These are phyloP conservation scores for Trifolium fragiferum DNA, from an alignment of 306 rosid species.

Conservation along the genomic window DNA sequence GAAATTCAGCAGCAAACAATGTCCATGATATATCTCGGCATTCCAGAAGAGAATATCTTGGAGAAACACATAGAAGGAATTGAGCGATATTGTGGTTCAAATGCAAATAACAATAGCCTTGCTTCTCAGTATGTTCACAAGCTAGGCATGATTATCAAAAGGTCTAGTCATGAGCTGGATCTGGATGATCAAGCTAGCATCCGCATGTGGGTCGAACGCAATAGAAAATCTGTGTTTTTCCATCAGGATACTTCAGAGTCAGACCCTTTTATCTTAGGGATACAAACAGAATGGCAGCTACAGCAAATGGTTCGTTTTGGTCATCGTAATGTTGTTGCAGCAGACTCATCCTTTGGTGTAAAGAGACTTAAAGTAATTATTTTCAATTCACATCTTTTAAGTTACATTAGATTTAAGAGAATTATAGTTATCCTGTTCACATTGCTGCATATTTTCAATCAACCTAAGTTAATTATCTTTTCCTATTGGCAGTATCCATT, in stretches of 20 bases:
- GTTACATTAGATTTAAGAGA: slow-evolving; percentile 15
- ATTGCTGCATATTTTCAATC: slow-evolving; percentile 12
- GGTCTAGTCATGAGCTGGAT: slow-evolving; percentile 93
- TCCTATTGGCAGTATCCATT: slow-evolving; percentile 82
- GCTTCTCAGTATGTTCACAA: slow-evolving; percentile 96
- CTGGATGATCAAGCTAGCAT: slow-evolving; percentile 95
- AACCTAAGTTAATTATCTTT: slow-evolving; percentile 39
- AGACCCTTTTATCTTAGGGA: slow-evolving; percentile 84
- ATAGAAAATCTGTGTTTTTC: slow-evolving; percentile 73
- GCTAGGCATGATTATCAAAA: slow-evolving; percentile 91
- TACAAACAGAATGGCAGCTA: slow-evolving; percentile 98
- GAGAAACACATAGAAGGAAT: slow-evolving; percentile 96
- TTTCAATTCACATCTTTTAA: slow-evolving; percentile 18
- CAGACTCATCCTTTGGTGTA: slow-evolving; percentile 88
- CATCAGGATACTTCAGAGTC: slow-evolving; percentile 86
- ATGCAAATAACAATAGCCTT: slow-evolving; percentile 76
- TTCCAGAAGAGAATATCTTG: slow-evolving; percentile 91
- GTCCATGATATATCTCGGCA: slow-evolving; percentile 96
- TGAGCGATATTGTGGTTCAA: slow-evolving; percentile 81
- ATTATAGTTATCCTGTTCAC: neutral
- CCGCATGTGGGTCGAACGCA: slow-evolving; percentile 93
- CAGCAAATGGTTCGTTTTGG: slow-evolving; percentile 96
- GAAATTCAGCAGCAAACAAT: slow-evolving; percentile 97
- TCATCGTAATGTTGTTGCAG: slow-evolving; percentile 80
- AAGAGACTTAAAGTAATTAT: slow-evolving; percentile 82